Percentiles rank a stretch among this genome's conserved stretches.
phyloP scores from a whole-genome alignment of 352 stramenopile genomes.

The Poterioochromonas sp. region DNA sequence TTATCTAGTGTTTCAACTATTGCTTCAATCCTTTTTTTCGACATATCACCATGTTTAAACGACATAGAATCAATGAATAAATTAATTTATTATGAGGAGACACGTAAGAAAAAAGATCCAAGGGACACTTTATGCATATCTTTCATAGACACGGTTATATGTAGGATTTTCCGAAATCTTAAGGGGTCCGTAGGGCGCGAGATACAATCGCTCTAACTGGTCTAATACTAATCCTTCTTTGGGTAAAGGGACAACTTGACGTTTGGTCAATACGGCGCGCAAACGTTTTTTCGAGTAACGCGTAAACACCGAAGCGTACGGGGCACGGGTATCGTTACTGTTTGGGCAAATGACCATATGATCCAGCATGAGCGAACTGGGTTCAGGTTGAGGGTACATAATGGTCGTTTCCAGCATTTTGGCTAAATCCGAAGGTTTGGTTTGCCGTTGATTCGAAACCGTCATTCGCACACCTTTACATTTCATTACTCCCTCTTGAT shows the following conservation, averaged over 20 bases:
- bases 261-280: conserved; percentile 28
- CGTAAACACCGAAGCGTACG: conserved; percentile 29
- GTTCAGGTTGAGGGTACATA: conserved; percentile 30
- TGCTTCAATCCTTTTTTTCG: conserved; percentile 31
- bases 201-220: conserved; percentile 30
- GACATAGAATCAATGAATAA: conserved; percentile 32
- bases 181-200: conserved; percentile 27
- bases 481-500: conserved; percentile 31
- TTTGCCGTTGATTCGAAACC: conserved; percentile 30
- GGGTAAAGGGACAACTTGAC: conserved; percentile 29
- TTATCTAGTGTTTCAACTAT: conserved; percentile 32
- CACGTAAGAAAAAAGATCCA: conserved; percentile 31
- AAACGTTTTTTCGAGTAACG: conserved; percentile 31
- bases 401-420: conserved; percentile 30
- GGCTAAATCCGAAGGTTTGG: conserved; percentile 29
- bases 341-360: conserved; percentile 30
- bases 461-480: conserved; percentile 30
- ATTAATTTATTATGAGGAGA: conserved; percentile 32
- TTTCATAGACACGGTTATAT: conserved; percentile 31
- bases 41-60: conserved; percentile 31
- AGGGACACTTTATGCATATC: conserved; percentile 30
- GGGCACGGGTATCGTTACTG: conserved; percentile 28
- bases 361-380: conserved; percentile 29
- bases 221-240: conserved; percentile 32
- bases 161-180: conserved; percentile 31